Evolutionary conservation across 495 filamentous ascomycete genomes (phyloP).

Genomic region (Filosporella fistucella): DNA sequence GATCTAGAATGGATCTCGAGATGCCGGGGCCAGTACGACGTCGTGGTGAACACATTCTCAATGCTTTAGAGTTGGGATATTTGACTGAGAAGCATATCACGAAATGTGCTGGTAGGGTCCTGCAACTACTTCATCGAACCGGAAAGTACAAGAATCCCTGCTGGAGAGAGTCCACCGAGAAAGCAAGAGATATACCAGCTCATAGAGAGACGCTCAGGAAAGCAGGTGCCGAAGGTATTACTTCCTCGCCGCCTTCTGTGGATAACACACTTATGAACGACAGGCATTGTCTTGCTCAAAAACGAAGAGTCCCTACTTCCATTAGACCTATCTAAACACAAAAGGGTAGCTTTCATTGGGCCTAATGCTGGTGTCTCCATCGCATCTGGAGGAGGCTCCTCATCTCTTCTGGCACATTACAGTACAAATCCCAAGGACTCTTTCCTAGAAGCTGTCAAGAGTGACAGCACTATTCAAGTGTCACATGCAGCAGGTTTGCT

Average conservation of each 20-base stretch:
- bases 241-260: too few relatives aligned
- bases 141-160: conserved; percentile 42
- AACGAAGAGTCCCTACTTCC: conserved; percentile 50
- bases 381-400: conserved; percentile 64
- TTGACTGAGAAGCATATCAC: conserved; percentile 51
- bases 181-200: conserved; percentile 38
- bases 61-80: conserved; percentile 50
- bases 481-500: neutral
- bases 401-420: conserved; percentile 59
- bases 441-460: too few relatives aligned
- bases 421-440: conserved; percentile 2
- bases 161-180: conserved; percentile 31
- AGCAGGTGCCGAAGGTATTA: conserved; percentile 48
- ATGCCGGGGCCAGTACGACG: conserved; percentile 68
- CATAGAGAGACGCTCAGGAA: conserved; percentile 32
- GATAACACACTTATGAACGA: too few relatives aligned
- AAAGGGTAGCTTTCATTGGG: conserved; percentile 48
- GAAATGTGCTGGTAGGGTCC: conserved; percentile 53
- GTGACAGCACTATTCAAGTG: too few relatives aligned
- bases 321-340: conserved; percentile 34
- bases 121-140: conserved; percentile 51
- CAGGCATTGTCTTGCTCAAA: conserved; percentile 61
- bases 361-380: conserved; percentile 64
- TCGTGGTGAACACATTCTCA: conserved; percentile 50
- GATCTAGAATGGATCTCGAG: conserved; percentile 58